Conservation (phyloP, 2,329 filamentous ascomycete genomes). For the Paraphaeosphaeria sporulosa region DNA sequence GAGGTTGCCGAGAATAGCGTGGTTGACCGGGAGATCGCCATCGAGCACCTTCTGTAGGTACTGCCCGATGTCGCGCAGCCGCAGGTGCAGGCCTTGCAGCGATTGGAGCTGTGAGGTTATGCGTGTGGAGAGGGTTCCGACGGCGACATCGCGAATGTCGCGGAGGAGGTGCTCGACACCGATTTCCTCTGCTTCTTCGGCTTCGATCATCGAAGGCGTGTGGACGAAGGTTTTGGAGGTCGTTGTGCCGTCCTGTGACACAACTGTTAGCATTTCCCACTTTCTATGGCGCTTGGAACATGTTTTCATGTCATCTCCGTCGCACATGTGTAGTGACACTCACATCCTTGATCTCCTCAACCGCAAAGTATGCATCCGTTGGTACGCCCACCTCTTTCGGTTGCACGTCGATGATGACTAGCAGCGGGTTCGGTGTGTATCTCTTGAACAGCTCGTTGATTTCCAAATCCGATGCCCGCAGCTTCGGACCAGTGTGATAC, state of each 20-base stretch:
- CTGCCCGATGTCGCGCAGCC: conserved; percentile 91
- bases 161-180: conserved; percentile 96
- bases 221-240: conserved; percentile 98
- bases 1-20: conserved; percentile 96
- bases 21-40: conserved; percentile 91
- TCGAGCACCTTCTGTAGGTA: conserved; percentile 97
- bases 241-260: conserved; percentile 85
- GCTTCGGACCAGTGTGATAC: conserved; percentile 98
- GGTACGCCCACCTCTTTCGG: conserved; percentile 97
- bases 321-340: conserved; percentile 43
- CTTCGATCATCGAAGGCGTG: conserved; percentile 97
- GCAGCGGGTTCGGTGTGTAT: conserved; percentile 94
- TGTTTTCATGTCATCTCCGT: neutral
- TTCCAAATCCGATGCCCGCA: conserved; percentile 94
- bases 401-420: conserved; percentile 98
- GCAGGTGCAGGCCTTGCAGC: conserved; percentile 91
- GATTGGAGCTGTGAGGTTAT: conserved; percentile 98
- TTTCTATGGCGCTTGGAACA: neutral
- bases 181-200: conserved; percentile 98
- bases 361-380: conserved; percentile 98
- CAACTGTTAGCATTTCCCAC: neutral
- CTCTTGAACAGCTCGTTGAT: conserved; percentile 99
- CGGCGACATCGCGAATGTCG: conserved; percentile 97
- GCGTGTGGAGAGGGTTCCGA: conserved; percentile 93
- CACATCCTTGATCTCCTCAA: conserved; percentile 99